Base-by-base conservation (phyloP, 768 basidiomycete species). In the Russula griseocarnosa region DNA sequence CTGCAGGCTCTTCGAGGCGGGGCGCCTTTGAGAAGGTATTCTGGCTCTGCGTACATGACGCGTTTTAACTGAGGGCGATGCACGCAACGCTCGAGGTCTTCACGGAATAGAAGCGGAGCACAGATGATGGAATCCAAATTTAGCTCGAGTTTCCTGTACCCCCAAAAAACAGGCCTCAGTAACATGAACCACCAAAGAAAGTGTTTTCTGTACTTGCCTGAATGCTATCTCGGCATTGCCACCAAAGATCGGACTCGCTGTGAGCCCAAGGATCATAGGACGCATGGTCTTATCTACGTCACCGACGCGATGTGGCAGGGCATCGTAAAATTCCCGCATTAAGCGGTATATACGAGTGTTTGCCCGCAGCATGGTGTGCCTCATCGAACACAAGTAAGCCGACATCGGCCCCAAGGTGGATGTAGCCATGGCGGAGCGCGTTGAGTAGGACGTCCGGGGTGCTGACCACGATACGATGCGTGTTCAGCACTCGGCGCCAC, bases 221-320 rank as follows among this genome's bases (percentile, higher is more conserved):
- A 90, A 88, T 0, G 87, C 82, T 61, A 70, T 76, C 44, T 76
- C 79, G 3, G 83, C 83, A 71, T 90, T 79, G 11, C 87, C 86
- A n/a, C 88, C 88, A 69, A 84, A 91, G 40, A 92, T 86, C 2
- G 91, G 92, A 67, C 90, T 92, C 4, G 92, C 92, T 1, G 91
- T 94, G 47, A 94, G 75, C 3, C 91, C 92, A 49, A 94, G 74
- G 5, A 94, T 77, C 71, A 80, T 79, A 0, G 89, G 88, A 16
- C 86, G 79, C 30, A 76, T 72, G 58, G 67, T 49, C 65, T 72
- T 71, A 11, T 67, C 24, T 0, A 55, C 8, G 10, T 44, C 51
- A 9, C 5, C n/a, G 1, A 73, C 6, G 24, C 81, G 78, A 10
- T 72, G 68, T 2, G 82, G 80, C 28, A 86, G 77, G 1, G 24